Conservation (phyloP, 2,329 filamentous ascomycete species). For the Fusarium bulbicola region DNA sequence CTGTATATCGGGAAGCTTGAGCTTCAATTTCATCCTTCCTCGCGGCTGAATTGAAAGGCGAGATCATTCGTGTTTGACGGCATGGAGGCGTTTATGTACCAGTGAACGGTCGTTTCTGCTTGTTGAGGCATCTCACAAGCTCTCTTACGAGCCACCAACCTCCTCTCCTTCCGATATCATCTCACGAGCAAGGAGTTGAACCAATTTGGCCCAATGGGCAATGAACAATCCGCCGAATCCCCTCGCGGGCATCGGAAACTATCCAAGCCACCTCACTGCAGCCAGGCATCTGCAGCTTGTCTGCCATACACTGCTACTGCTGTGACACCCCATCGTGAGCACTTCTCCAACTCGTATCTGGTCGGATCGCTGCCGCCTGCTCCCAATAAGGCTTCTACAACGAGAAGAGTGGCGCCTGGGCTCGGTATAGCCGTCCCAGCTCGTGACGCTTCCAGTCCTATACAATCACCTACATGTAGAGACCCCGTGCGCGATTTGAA, state of each 20-base stretch:
- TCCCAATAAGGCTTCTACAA: constrained; percentile 23
- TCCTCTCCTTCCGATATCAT: constrained; percentile 19
- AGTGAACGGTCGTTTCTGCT: constrained; percentile 37
- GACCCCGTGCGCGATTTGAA: constrained; percentile 28
- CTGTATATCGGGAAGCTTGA: not conserved
- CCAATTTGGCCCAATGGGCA: constrained; percentile 55
- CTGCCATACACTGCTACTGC: constrained; percentile 51
- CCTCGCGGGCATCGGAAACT: constrained; percentile 57
- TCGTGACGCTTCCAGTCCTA: constrained; percentile 18
- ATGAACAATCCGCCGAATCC: constrained; percentile 58
- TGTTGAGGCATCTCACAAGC: constrained; percentile 33
- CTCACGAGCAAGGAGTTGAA: constrained; percentile 22
- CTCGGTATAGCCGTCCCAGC: constrained; percentile 34
- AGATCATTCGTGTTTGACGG: constrained; percentile 30
- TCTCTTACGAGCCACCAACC: constrained; percentile 24
- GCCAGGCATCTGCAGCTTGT: constrained; percentile 52
- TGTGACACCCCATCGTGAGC: constrained; percentile 39
- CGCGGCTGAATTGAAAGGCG: constrained; percentile 6
- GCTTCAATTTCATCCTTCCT: constrained; percentile 10
- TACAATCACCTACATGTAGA: constrained; percentile 24
- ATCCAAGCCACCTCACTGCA: constrained; percentile 59
- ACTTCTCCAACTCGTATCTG: constrained; percentile 47
- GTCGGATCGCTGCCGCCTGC: constrained; percentile 40
- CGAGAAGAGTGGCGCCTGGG: constrained; percentile 18
- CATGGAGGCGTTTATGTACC: constrained; percentile 38